These are phyloP conservation scores for Cynanchum wilfordii DNA, from an alignment of 257 asterid genomes.

Conservation along the genomic window DNA sequence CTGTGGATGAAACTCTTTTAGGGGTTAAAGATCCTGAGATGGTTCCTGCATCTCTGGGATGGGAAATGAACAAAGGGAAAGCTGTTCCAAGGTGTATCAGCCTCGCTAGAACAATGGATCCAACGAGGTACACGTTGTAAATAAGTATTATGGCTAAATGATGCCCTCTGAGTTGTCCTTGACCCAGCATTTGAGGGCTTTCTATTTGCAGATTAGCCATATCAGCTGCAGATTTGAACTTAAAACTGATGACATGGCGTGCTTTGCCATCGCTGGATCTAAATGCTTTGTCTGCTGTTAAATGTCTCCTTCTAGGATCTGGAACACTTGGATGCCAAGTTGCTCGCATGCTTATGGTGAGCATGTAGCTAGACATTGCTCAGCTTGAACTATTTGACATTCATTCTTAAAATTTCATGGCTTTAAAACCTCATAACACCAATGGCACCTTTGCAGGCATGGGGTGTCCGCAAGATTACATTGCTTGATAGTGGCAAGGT, in stretches of 20 bases:
- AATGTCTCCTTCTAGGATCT: constrained; percentile 91
- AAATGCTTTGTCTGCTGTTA: constrained; percentile 49
- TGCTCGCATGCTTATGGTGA: constrained; percentile 95
- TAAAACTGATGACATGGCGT: constrained; percentile 96
- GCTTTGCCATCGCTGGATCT: constrained; percentile 80
- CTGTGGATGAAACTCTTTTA: constrained; percentile 20
- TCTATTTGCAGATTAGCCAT: constrained; percentile 60
- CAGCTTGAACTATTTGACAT: not conserved
- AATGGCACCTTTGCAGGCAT: constrained; percentile 49
- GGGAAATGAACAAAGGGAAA: constrained; percentile 71
- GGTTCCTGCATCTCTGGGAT: constrained; percentile 73
- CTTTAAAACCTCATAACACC: not conserved
- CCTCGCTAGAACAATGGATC: constrained; percentile 89
- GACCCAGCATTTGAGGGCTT: constrained; percentile 14
- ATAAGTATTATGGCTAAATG: constrained; percentile 15
- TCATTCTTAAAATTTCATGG: not conserved
- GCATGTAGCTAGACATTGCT: constrained; percentile 9
- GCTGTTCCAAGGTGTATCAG: constrained; percentile 59
- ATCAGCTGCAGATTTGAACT: constrained; percentile 95
- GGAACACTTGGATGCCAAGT: constrained; percentile 99
- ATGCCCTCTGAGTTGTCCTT: constrained; percentile 10
- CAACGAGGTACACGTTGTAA: constrained; percentile 55
- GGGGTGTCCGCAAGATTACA: constrained; percentile 93
- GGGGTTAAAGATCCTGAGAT: constrained; percentile 43
- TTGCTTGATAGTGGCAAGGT: constrained; percentile 87